These are phyloP conservation scores for Lepidium sativum DNA, from an alignment of 345 rosid species.

Conservation along the genomic window DNA sequence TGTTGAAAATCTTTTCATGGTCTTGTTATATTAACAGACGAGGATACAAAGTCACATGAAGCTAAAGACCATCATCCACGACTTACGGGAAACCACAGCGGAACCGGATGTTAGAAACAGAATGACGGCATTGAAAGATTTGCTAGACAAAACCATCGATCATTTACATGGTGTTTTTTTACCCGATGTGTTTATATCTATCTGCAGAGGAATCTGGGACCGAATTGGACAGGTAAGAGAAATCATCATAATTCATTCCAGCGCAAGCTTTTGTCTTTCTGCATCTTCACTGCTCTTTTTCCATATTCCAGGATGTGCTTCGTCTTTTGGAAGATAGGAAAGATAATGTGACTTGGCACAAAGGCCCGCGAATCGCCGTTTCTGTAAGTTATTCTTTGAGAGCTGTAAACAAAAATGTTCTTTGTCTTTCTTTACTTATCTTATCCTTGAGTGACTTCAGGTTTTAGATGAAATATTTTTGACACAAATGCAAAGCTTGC, in stretches of 20 bases:
- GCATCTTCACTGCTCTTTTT: not conserved
- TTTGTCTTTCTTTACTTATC: not conserved
- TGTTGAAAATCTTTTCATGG: not conserved
- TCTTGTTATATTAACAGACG: slow-evolving; percentile 37
- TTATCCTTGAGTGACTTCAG: slow-evolving; percentile 28
- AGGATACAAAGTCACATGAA: slow-evolving; percentile 68
- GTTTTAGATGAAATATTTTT: slow-evolving; percentile 77
- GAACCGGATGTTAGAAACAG: slow-evolving; percentile 64
- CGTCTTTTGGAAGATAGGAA: slow-evolving; percentile 70
- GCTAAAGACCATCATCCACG: slow-evolving; percentile 80
- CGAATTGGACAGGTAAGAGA: slow-evolving; percentile 70
- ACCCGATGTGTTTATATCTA: slow-evolving; percentile 60
- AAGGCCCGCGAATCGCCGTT: slow-evolving; percentile 69
- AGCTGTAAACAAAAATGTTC: not conserved
- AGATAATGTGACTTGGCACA: slow-evolving; percentile 83
- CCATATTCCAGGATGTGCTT: slow-evolving; percentile 53
- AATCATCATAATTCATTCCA: not conserved
- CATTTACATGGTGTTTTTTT: slow-evolving; percentile 56
- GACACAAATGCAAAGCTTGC: slow-evolving; percentile 77
- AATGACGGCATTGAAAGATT: slow-evolving; percentile 74
- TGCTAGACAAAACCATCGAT: slow-evolving; percentile 50
- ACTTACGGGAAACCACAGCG: slow-evolving; percentile 59
- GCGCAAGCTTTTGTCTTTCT: not conserved
- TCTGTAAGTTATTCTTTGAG: slow-evolving; percentile 45
- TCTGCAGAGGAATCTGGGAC: slow-evolving; percentile 84